phyloP scores from a whole-genome alignment of 805 yeast species.

The Suhomyces xylopsoci region DNA sequence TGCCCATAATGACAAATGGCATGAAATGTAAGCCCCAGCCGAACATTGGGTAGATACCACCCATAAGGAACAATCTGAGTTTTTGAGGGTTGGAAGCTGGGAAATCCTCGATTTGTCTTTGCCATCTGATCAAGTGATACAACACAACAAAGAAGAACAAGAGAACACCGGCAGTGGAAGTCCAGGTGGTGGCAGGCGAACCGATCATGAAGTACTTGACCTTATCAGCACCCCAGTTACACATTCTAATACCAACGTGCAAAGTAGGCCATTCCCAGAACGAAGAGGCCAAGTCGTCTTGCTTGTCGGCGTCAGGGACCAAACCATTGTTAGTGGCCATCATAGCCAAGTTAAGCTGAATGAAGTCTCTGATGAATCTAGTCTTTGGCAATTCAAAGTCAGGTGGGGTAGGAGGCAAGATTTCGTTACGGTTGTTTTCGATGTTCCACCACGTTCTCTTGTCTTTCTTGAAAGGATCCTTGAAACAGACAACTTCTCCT shows the following conservation, averaged over 20 bases:
- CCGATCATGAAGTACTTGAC: slow-evolving; percentile 67
- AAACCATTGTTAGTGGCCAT: slow-evolving; percentile 83
- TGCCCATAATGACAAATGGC: slow-evolving; percentile 90
- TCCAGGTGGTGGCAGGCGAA: slow-evolving; percentile 68
- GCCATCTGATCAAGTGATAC: slow-evolving; percentile 53
- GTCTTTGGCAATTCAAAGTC: slow-evolving; percentile 71
- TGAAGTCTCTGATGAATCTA: slow-evolving; percentile 70
- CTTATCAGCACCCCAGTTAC: slow-evolving; percentile 62
- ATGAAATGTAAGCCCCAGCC: slow-evolving; percentile 89
- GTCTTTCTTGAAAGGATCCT: slow-evolving; percentile 64
- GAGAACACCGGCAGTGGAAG: slow-evolving; percentile 61
- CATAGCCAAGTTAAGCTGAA: slow-evolving; percentile 78
- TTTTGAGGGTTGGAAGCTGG: slow-evolving; percentile 38
- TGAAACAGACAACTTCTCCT: slow-evolving; percentile 87
- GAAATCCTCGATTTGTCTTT: slow-evolving; percentile 65
- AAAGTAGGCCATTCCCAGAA: slow-evolving; percentile 93
- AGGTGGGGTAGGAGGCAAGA: slow-evolving; percentile 57
- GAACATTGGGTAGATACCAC: slow-evolving; percentile 79
- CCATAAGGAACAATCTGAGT: slow-evolving; percentile 55
- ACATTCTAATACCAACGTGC: slow-evolving; percentile 70
- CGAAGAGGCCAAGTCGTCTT: slow-evolving; percentile 64
- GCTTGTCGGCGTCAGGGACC: slow-evolving; percentile 73
- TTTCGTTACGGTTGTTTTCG: slow-evolving; percentile 62
- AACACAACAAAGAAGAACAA: slow-evolving; percentile 47
- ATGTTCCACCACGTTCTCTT: slow-evolving; percentile 89